A percentile compares a stretch with the other conserved stretches of the same genome.
Conservation (phyloP, 2,329 filamentous ascomycete species). For the Aureobasidium pullulans region DNA sequence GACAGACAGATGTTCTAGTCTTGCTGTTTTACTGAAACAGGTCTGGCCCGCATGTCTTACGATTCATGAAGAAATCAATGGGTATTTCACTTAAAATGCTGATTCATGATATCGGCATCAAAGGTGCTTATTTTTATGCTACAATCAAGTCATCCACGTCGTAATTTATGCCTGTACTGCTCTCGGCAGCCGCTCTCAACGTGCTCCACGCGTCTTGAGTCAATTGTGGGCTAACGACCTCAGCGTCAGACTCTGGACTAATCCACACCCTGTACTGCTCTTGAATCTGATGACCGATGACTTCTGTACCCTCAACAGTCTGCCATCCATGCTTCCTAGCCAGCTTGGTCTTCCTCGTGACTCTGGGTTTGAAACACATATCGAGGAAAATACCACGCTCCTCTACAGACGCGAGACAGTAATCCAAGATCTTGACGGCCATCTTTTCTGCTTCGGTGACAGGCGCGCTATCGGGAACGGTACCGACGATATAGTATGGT, state of each 20-base stretch:
- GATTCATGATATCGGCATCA: too few species aligned
- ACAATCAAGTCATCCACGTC: background rate
- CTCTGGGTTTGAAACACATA: slow-evolving; percentile 38
- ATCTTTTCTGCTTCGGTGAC: slow-evolving; percentile 24
- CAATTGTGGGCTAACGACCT: background rate
- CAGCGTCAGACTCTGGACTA: background rate
- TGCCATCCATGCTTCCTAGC: slow-evolving; percentile 29
- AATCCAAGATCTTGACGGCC: slow-evolving; percentile 22
- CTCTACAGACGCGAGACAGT: slow-evolving; percentile 21
- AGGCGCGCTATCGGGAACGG: slow-evolving; percentile 32
- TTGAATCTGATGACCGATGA: slow-evolving; percentile 37
- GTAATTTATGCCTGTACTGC: slow-evolving; percentile 1
- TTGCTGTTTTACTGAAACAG: background rate
- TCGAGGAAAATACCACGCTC: slow-evolving; percentile 32
- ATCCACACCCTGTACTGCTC: slow-evolving; percentile 34
- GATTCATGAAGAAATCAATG: too few species aligned
- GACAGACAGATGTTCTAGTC: slow-evolving; percentile 13
- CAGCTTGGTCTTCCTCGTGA: slow-evolving; percentile 31
- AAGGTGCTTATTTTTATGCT: background rate
- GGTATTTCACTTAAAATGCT: too few species aligned
- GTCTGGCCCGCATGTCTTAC: too few species aligned
- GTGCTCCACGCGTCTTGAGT: background rate
- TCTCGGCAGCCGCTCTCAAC: background rate
- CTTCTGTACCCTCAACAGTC: slow-evolving; percentile 33
- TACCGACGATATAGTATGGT: slow-evolving; percentile 33